Percentiles rank a stretch among this genome's conserved stretches.
phyloP scores from a whole-genome alignment of 139 green algal genomes.

The Asterochloris sp. region DNA sequence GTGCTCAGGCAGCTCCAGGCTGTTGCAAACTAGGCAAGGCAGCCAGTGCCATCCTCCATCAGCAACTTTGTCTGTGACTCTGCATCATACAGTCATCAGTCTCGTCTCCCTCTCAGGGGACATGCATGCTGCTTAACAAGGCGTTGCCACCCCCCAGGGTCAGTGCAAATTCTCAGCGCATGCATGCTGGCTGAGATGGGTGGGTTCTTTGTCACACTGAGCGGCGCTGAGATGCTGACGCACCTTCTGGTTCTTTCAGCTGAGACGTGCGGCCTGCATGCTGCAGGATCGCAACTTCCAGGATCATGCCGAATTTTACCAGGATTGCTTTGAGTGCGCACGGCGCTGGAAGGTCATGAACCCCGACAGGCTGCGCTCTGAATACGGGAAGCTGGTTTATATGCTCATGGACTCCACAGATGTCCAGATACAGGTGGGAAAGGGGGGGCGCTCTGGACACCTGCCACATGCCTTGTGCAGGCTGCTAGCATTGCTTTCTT shows the following conservation, averaged over 20 bases:
- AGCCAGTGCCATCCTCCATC: too few species aligned
- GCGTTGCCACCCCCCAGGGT: too few species aligned
- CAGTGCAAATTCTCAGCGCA: too few species aligned
- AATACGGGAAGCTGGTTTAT: constrained; percentile 90
- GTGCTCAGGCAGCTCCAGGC: too few species aligned
- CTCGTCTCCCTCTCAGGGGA: too few species aligned
- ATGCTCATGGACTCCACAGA: constrained; percentile 73
- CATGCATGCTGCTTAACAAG: too few species aligned
- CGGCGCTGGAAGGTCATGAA: constrained; percentile 93
- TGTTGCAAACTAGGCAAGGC: too few species aligned
- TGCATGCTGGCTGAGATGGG: too few species aligned
- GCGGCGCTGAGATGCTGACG: neutral
- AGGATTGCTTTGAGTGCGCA: constrained; percentile 84
- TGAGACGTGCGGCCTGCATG: neutral
- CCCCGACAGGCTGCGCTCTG: constrained; percentile 89
- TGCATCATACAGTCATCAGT: too few species aligned
- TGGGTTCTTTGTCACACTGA: too few species aligned
- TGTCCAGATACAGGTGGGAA: constrained; percentile 27
- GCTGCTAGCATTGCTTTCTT: neutral
- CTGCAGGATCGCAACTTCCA: constrained; percentile 56
- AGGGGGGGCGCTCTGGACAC: neutral
- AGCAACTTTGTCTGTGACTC: too few species aligned
- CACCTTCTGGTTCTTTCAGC: too few species aligned
- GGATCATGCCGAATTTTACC: constrained; percentile 74
- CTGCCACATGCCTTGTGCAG: neutral